Base-by-base conservation (phyloP, 495 filamentous ascomycete genomes). In the Penicillium paradoxum region DNA sequence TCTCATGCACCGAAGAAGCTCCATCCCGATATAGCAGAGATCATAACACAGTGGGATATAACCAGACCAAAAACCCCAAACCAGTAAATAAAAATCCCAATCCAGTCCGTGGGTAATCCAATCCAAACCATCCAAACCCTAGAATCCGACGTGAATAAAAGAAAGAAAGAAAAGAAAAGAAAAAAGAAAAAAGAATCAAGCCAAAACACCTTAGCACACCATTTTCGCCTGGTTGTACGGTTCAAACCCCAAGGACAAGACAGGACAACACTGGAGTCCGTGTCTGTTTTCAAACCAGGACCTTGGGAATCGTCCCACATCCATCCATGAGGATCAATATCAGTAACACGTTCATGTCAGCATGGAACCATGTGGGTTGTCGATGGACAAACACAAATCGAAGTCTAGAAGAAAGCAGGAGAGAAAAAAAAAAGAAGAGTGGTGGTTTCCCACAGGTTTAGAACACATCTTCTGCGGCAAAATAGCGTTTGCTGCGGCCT, bases 401-500 rank as follows among this genome's bases (percentile, higher is more conserved):
- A 54, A 49, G 39, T 58, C 38, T 51, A 48, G 55, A 41, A 48
- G 59, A 57, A 54, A 45, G 30, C 53, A 39, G 29, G 17, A 36
- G 19, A 58, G 44, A 36, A 33, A 25, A 25, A 40, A 30, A 45
- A 32, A 17, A n/a, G n/a, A n/a, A n/a, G n/a, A n/a, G n/a, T n/a
- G n/a, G n/a, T n/a, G n/a, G n/a, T n/a, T n/a, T n/a, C n/a, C n/a
- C n/a, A n/a, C n/a, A n/a, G n/a, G 25, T 19, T 62, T 56, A 76
- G 42, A 73, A 76, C 42, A 76, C 72, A 58, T 76, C 75, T 58
- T 87, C 85, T 19, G 86, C 87, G 3, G 82, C 83, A 65, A 95
- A 92, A 64, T 92, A 95, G 39, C 89, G 78, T 63, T 91, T 95
- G 49, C 82, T 84, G 58, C 85, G 84, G 53, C 82, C 86, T 62